Evolutionary conservation across 805 yeast species (phyloP).

Genomic region (Wickerhamiella allomyrinae): DNA sequence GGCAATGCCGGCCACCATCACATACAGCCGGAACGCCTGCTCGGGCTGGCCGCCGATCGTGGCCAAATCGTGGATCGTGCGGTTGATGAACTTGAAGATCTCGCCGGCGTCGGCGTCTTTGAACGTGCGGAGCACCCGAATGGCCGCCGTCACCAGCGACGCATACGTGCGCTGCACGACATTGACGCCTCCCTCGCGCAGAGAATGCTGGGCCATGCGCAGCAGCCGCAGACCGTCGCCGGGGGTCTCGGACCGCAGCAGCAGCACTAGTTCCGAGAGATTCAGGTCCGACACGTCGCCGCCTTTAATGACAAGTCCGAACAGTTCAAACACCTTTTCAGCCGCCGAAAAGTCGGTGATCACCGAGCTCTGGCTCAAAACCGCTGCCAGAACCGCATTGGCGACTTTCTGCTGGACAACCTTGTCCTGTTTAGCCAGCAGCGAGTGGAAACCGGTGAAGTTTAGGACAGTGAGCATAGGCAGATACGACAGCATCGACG

Average conservation of each 20-base stretch:
- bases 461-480: conserved; percentile 23
- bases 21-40: conserved; percentile 31
- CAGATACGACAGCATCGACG: conserved; percentile 22
- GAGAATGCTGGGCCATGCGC: conserved; percentile 32
- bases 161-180: conserved; percentile 61
- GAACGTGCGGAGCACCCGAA: conserved; percentile 29
- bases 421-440: conserved; percentile 40
- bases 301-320: conserved; percentile 38
- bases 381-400: conserved; percentile 42
- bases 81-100: conserved; percentile 61
- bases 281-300: conserved; percentile 22
- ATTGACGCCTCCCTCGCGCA: conserved; percentile 36
- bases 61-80: conserved; percentile 49
- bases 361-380: conserved; percentile 30
- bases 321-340: conserved; percentile 43
- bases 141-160: conserved; percentile 47
- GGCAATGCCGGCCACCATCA: conserved; percentile 59
- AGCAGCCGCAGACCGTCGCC: conserved; percentile 33
- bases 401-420: conserved; percentile 45
- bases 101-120: conserved; percentile 1
- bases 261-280: conserved; percentile 55
- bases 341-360: conserved; percentile 36
- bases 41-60: conserved; percentile 20
- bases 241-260: conserved; percentile 39
- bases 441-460: conserved; percentile 36